phyloP scores from a whole-genome alignment of 2,329 filamentous ascomycete genomes.

The Colletotrichum godetiae region DNA sequence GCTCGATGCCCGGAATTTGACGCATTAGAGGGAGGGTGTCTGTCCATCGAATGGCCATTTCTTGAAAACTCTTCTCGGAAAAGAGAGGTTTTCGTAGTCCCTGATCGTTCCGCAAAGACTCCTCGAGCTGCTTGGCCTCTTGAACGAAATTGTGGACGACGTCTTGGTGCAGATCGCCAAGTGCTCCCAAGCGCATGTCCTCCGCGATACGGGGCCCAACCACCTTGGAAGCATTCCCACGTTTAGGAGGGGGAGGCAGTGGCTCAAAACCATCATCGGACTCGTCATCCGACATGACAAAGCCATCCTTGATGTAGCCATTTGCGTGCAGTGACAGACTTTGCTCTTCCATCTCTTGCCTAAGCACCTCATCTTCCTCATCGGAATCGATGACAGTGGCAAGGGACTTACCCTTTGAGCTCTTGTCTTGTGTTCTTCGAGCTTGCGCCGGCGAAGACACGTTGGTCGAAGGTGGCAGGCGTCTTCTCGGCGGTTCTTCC shows the following conservation, averaged over 20 bases:
- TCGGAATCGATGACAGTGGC: constrained; percentile 37
- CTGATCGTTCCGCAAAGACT: constrained; percentile 70
- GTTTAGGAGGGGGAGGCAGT: constrained; percentile 45
- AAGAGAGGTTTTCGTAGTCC: constrained; percentile 71
- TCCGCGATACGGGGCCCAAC: constrained; percentile 69
- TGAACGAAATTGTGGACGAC: constrained; percentile 74
- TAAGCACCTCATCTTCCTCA: constrained; percentile 32
- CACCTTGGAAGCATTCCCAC: constrained; percentile 37
- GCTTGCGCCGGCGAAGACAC: constrained; percentile 61
- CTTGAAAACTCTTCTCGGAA: constrained; percentile 74
- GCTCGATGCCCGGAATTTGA: constrained; percentile 71
- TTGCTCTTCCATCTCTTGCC: constrained; percentile 48
- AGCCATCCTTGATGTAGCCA: constrained; percentile 61
- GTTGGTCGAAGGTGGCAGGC: constrained; percentile 54
- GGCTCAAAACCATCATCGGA: constrained; percentile 61
- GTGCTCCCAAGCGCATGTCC: constrained; percentile 62
- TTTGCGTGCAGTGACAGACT: constrained; percentile 52
- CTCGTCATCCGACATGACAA: constrained; percentile 57
- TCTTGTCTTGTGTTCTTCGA: constrained; percentile 38
- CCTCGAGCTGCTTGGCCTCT: constrained; percentile 70
- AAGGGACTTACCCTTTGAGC: constrained; percentile 45
- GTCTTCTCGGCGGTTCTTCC: constrained; percentile 33
- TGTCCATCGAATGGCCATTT: constrained; percentile 80
- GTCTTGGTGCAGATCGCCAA: constrained; percentile 71
- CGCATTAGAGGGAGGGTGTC: constrained; percentile 70